These are phyloP conservation scores for Yamadazyma sp. DNA, from an alignment of 1,139 yeast genomes.

Conservation along the genomic window DNA sequence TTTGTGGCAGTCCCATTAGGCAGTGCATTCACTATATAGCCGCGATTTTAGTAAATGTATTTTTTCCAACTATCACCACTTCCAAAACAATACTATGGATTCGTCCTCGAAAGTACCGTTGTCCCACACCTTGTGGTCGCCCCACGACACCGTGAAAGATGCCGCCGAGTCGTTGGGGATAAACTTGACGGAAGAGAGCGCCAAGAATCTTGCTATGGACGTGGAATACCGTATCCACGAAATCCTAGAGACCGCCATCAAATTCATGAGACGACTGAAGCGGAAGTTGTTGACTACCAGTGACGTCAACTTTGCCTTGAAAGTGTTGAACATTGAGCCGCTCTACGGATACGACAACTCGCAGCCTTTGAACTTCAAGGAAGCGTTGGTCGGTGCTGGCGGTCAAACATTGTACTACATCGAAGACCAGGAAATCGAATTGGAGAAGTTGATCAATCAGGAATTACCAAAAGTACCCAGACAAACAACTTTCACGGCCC, in stretches of 20 bases:
- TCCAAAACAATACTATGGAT: slow-evolving; percentile 26
- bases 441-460: slow-evolving; percentile 89
- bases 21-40: background rate
- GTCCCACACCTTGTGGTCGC: slow-evolving; percentile 96
- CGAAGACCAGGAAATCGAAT: slow-evolving; percentile 89
- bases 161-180: slow-evolving; percentile 93
- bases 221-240: slow-evolving; percentile 96
- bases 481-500: slow-evolving; percentile 89
- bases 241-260: slow-evolving; percentile 90
- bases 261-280: slow-evolving; percentile 94
- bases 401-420: slow-evolving; percentile 92
- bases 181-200: slow-evolving; percentile 84
- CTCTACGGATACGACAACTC: slow-evolving; percentile 71
- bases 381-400: slow-evolving; percentile 80
- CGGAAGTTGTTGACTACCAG: slow-evolving; percentile 77
- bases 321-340: slow-evolving; percentile 87
- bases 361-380: slow-evolving; percentile 67
- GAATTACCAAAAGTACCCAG: slow-evolving; percentile 96
- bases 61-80: background rate
- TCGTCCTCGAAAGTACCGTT: slow-evolving; percentile 47
- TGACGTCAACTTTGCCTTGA: slow-evolving; percentile 80
- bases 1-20: too few relatives aligned
- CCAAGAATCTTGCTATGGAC: slow-evolving; percentile 96
- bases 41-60: background rate
- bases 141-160: slow-evolving; percentile 94